Conservation (phyloP, 768 basidiomycete genomes). For the Mycena alexandri region DNA sequence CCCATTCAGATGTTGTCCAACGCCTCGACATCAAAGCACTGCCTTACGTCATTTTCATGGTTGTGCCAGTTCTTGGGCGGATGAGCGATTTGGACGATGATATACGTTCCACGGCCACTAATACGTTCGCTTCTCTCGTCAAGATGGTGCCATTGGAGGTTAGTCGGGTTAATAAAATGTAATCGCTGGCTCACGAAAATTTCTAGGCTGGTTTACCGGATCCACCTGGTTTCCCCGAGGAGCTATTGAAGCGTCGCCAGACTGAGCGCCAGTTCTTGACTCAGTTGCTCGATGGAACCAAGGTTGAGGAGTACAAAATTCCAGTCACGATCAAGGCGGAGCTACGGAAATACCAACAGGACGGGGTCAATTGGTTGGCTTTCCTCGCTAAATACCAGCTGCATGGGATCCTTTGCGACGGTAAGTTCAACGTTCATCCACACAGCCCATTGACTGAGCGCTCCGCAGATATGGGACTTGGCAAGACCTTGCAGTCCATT, state of each 20-base stretch:
- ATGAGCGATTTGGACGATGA: conserved; percentile 97
- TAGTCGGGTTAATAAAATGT: conserved; percentile 35
- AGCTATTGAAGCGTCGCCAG: conserved; percentile 87
- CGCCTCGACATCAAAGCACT: conserved; percentile 93
- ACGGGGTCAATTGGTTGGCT: conserved; percentile 98
- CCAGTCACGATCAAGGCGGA: conserved; percentile 93
- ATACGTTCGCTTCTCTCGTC: conserved; percentile 95
- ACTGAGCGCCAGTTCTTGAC: conserved; percentile 91
- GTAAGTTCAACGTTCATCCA: conserved; percentile 56
- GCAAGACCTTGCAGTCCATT: conserved; percentile 97
- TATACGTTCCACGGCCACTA: conserved; percentile 94
- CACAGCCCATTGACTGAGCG: conserved; percentile 24
- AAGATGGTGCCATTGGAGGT: conserved; percentile 99
- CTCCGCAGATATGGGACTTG: conserved; percentile 93
- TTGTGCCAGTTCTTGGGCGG: conserved; percentile 94
- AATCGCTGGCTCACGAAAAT: conserved; percentile 14
- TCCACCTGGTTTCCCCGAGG: conserved; percentile 91
- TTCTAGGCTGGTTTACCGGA: conserved; percentile 94
- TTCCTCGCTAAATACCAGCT: conserved; percentile 98
- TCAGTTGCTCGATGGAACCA: conserved; percentile 94
- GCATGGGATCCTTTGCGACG: conserved; percentile 98
- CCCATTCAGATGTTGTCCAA: conserved; percentile 84
- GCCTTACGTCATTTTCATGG: conserved; percentile 96
- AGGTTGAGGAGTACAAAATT: conserved; percentile 91
- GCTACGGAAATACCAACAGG: conserved; percentile 96